Evolutionary conservation across 148 eudicot genomes (phyloP).

Genomic region (Fallopia convolvulus): DNA sequence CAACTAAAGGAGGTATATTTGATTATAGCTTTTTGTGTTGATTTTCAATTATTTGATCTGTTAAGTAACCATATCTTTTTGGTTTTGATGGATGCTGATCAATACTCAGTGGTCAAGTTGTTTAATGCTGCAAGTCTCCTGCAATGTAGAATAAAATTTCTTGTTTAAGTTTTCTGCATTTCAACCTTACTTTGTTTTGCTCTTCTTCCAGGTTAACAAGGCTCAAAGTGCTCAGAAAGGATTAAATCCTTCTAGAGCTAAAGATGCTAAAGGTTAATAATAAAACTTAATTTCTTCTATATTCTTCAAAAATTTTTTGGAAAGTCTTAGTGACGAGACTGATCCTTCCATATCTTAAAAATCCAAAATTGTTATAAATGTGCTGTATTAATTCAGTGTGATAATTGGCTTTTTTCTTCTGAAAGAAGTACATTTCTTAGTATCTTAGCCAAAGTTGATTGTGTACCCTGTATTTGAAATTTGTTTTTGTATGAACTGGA

Average conservation of each 20-base stretch:
- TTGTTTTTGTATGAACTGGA: neutral
- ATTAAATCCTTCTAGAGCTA: slow-evolving; percentile 62
- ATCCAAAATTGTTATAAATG: neutral
- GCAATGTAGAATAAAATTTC: neutral
- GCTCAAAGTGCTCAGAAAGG: slow-evolving; percentile 85
- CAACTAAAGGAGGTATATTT: slow-evolving; percentile 83
- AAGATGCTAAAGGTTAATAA: slow-evolving; percentile 70
- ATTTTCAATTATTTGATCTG: neutral
- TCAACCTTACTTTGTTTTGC: slow-evolving; percentile 14
- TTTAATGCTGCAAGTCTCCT: slow-evolving; percentile 86
- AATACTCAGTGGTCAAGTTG: slow-evolving; percentile 74
- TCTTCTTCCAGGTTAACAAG: slow-evolving; percentile 60
- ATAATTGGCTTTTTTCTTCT: neutral
- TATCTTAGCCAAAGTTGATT: neutral
- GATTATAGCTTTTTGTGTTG: neutral
- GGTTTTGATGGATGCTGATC: slow-evolving; percentile 18
- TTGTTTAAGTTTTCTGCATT: neutral
- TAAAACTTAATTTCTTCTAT: neutral
- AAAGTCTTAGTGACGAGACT: neutral
- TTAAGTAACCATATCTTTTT: slow-evolving; percentile 11
- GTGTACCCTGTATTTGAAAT: no score
- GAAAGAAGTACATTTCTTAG: neutral
- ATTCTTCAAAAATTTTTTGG: neutral
- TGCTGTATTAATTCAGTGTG: neutral
- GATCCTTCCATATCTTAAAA: neutral